These are phyloP conservation scores for Purpureocillium lavendulum DNA, from an alignment of 2,329 filamentous ascomycete species.

Conservation along the genomic window DNA sequence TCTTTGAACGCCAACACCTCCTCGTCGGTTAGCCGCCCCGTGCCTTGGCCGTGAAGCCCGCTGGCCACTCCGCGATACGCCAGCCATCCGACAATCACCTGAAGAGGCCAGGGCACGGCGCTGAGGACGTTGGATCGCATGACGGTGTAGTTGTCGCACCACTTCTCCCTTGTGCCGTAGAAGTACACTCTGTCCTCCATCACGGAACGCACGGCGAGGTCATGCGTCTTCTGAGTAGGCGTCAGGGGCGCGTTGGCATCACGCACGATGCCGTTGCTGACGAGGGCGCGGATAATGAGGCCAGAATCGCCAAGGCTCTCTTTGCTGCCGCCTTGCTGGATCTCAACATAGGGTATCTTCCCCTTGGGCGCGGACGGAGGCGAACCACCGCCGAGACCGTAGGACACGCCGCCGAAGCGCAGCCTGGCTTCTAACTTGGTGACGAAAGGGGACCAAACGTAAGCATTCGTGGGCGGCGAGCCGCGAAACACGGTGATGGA, in stretches of 20 bases:
- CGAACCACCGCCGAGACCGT: constrained; percentile 36
- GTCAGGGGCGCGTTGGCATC: constrained; percentile 39
- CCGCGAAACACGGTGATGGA: constrained; percentile 38
- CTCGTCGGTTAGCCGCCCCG: constrained; percentile 36
- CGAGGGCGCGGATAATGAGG: constrained; percentile 41
- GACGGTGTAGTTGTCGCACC: constrained; percentile 49
- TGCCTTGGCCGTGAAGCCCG: constrained; percentile 49
- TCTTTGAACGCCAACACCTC: constrained; percentile 36
- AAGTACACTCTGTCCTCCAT: constrained; percentile 55
- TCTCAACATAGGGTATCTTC: constrained; percentile 51
- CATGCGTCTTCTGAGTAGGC: constrained; percentile 30
- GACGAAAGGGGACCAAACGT: constrained; percentile 55
- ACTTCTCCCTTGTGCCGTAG: constrained; percentile 45
- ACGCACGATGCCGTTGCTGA: constrained; percentile 26
- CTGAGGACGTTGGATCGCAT: constrained; percentile 46
- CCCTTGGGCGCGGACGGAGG: constrained; percentile 38
- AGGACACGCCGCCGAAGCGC: constrained; percentile 41
- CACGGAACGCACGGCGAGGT: constrained; percentile 44
- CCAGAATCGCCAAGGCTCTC: constrained; percentile 40
- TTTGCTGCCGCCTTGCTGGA: constrained; percentile 10
- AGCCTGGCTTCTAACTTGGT: constrained; percentile 54
- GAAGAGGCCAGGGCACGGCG: constrained; percentile 41
- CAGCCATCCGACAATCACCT: constrained; percentile 40
- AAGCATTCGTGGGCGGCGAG: constrained; percentile 24
- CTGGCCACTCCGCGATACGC: constrained; percentile 31